Percentiles rank a stretch among this genome's conserved stretches.
These are phyloP conservation scores for Lodderomyces elongisporus DNA, from an alignment of 1,139 yeast species.

Conservation along the genomic window DNA sequence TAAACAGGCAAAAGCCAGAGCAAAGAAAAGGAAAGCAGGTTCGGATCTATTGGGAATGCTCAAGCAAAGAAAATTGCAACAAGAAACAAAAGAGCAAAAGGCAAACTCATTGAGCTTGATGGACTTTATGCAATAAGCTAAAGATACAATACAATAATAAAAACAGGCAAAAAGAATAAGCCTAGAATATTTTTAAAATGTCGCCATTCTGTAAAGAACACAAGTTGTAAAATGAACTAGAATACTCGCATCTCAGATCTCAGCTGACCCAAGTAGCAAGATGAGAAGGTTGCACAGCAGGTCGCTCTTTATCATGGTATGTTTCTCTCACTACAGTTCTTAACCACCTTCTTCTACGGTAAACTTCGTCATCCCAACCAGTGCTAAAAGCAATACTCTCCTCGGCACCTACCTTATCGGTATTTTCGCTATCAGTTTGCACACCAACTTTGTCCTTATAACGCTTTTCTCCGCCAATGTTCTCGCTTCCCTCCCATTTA, in stretches of 20 bases:
- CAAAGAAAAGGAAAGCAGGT: constrained; percentile 27
- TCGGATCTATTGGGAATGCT: constrained; percentile 29
- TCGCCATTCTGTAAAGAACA: no score
- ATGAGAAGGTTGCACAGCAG: constrained; percentile 5
- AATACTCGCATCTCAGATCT: neutral
- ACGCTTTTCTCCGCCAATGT: constrained; percentile 12
- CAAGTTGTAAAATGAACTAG: no score
- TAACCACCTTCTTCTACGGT: constrained; percentile 54
- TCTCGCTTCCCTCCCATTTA: neutral
- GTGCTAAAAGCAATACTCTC: neutral
- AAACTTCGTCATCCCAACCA: constrained; percentile 15
- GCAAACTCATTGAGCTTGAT: constrained; percentile 38
- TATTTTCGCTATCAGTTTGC: constrained; percentile 2
- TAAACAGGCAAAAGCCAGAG: constrained; percentile 20
- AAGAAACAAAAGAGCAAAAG: constrained; percentile 22
- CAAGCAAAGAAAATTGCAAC: constrained; percentile 41
- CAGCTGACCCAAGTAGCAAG: constrained; percentile 9
- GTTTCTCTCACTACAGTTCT: constrained; percentile 10
- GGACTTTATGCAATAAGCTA: constrained; percentile 39
- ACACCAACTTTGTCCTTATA: constrained; percentile 3
- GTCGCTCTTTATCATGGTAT: constrained; percentile 9
- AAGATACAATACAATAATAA: no score
- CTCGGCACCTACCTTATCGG: no score
- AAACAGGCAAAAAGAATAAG: no score
- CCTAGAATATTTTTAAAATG: no score